Percentiles rank a stretch among this genome's conserved stretches.
Conservation (phyloP, 2,329 filamentous ascomycete genomes). For the Golovinomyces cichoracearum region DNA sequence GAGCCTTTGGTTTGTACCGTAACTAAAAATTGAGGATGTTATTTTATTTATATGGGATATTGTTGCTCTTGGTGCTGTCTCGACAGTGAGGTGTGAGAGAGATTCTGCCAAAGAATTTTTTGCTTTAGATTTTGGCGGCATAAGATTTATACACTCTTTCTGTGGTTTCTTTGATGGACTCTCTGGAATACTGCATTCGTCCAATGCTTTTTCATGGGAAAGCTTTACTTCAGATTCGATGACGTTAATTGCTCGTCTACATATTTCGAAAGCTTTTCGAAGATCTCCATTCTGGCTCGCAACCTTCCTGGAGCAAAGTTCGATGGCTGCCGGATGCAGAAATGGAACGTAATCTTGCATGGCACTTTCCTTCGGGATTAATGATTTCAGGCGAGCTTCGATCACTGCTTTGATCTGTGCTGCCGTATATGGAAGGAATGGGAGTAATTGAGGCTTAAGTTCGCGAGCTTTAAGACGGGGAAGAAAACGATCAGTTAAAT, state of each 20-base stretch:
- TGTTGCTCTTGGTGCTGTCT: conserved; percentile 65
- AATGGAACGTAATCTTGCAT: conserved; percentile 47
- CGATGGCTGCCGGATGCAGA: conserved; percentile 77
- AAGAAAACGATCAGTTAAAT: conserved; percentile 82
- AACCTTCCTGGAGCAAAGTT: conserved; percentile 83
- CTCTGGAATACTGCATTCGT: conserved; percentile 28
- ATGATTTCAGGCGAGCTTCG: conserved; percentile 50
- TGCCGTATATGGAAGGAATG: conserved; percentile 80
- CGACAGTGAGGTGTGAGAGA: conserved; percentile 34
- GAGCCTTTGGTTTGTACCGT: conserved; percentile 62
- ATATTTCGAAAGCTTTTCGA: conserved; percentile 85
- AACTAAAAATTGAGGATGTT: conserved; percentile 69
- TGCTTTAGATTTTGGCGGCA: conserved; percentile 15
- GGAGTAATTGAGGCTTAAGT: conserved; percentile 65
- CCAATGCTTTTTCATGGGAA: conserved; percentile 38
- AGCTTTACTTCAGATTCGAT: conserved; percentile 62
- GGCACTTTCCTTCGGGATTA: conserved; percentile 32
- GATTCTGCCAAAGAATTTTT: conserved; percentile 22
- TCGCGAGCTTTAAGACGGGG: conserved; percentile 82
- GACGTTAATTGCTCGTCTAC: conserved; percentile 65
- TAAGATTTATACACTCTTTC: conserved; percentile 52
- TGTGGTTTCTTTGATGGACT: conserved; percentile 53
- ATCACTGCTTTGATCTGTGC: conserved; percentile 71
- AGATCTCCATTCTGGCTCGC: conserved; percentile 82
- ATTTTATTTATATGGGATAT: conserved; percentile 83